phyloP scores from a whole-genome alignment of 2,329 filamentous ascomycete genomes.

The Pestalotiopsis sp. region DNA sequence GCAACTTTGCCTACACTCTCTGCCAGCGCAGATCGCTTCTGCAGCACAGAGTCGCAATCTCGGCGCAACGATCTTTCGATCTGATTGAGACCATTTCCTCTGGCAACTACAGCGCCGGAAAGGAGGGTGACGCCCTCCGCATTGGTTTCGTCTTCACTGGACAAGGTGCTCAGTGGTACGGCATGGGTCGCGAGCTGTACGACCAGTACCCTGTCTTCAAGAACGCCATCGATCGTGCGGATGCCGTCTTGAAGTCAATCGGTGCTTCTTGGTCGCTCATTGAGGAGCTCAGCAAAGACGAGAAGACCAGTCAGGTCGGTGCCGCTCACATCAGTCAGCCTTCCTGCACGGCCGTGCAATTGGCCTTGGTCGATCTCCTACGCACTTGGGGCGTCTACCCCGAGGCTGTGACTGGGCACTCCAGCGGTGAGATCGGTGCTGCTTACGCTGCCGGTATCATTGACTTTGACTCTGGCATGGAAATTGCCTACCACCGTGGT shows the following conservation, averaged over 20 bases:
- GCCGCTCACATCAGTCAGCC: slow-evolving; percentile 42
- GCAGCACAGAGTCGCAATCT: slow-evolving; percentile 44
- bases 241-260: slow-evolving; percentile 29
- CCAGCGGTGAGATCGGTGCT: slow-evolving; percentile 45
- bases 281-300: slow-evolving; percentile 37
- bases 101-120: slow-evolving; percentile 34
- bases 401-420: slow-evolving; percentile 39
- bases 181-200: slow-evolving; percentile 44
- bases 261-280: slow-evolving; percentile 37
- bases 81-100: slow-evolving; percentile 45
- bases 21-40: slow-evolving; percentile 45
- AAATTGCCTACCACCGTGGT: slow-evolving; percentile 51
- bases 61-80: slow-evolving; percentile 45
- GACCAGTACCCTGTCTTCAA: slow-evolving; percentile 38
- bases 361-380: slow-evolving; percentile 38
- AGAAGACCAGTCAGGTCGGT: slow-evolving; percentile 34
- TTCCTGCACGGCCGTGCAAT: slow-evolving; percentile 40
- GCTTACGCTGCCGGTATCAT: slow-evolving; percentile 49
- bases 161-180: slow-evolving; percentile 42
- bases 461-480: slow-evolving; percentile 45
- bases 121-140: slow-evolving; percentile 36
- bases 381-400: slow-evolving; percentile 36
- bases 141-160: slow-evolving; percentile 45
- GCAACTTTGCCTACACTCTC: slow-evolving; percentile 50
- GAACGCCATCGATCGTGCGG: slow-evolving; percentile 35